Evolutionary conservation across 768 basidiomycete genomes (phyloP).

Genomic region (Lactarius akahatsu): DNA sequence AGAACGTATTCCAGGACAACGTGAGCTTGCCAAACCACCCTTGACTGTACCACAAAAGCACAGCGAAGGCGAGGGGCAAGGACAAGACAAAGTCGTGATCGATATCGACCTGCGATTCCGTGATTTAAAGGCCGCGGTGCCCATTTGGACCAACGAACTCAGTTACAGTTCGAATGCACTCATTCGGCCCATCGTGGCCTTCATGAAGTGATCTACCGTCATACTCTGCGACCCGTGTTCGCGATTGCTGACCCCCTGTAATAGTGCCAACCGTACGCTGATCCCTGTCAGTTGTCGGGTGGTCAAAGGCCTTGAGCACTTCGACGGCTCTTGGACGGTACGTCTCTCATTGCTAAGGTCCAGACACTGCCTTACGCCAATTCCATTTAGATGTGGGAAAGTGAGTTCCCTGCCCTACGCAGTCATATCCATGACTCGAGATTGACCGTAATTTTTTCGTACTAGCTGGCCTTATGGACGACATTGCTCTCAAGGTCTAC

Average conservation of each 20-base stretch:
- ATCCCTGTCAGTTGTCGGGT: conserved; percentile 92
- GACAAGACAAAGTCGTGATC: conserved; percentile 60
- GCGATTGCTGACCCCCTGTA: conserved; percentile 22
- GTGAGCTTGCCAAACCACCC: conserved; percentile 83
- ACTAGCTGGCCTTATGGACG: conserved; percentile 89
- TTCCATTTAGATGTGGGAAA: conserved; percentile 79
- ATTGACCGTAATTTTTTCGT: conserved; percentile 18
- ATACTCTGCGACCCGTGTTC: not conserved
- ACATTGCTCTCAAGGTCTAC: conserved; percentile 85
- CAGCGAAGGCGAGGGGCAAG: conserved; percentile 36
- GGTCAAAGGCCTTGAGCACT: conserved; percentile 78
- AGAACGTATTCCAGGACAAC: conserved; percentile 81
- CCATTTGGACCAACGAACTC: conserved; percentile 84
- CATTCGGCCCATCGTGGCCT: conserved; percentile 94
- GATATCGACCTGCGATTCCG: conserved; percentile 95
- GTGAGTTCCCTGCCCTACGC: conserved; percentile 45
- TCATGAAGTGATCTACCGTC: conserved; percentile 76
- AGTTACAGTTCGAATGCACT: conserved; percentile 92
- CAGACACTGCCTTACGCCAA: conserved; percentile 23
- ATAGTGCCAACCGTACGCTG: conserved; percentile 87
- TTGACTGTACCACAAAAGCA: conserved; percentile 65
- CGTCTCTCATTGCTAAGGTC: conserved; percentile 36
- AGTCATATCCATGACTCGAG: not conserved
- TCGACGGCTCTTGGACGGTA: conserved; percentile 97
- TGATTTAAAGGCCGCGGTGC: conserved; percentile 93